Conservation (phyloP, 768 basidiomycete genomes). For the Pleurotus giganteus region DNA sequence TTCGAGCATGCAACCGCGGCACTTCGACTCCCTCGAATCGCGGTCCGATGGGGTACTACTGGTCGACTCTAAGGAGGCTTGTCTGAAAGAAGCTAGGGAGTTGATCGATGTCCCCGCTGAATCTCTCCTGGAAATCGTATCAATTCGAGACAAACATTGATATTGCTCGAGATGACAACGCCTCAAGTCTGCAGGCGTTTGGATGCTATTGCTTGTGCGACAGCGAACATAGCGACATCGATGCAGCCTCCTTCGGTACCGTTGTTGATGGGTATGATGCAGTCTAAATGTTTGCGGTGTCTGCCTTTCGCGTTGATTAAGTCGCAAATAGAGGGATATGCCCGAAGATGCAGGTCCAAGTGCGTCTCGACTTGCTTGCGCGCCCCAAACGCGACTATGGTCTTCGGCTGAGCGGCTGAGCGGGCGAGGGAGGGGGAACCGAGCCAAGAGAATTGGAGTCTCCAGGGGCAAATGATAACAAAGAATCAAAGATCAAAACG, state of each 20-base stretch:
- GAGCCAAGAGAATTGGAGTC: too few relatives aligned
- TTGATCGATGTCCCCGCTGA: slow-evolving; percentile 48
- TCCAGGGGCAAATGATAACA: too few relatives aligned
- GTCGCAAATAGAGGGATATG: too few relatives aligned
- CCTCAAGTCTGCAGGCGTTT: slow-evolving; percentile 73
- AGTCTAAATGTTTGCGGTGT: background rate
- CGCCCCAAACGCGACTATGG: too few relatives aligned
- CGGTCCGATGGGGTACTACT: slow-evolving; percentile 38
- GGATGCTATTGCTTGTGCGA: slow-evolving; percentile 67
- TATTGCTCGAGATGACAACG: slow-evolving; percentile 9
- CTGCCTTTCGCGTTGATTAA: too few relatives aligned
- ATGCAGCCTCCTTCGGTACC: slow-evolving; percentile 46
- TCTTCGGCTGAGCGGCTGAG: too few relatives aligned
- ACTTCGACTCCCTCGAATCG: background rate
- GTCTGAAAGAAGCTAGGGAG: slow-evolving; percentile 79
- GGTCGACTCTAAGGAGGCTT: slow-evolving; percentile 75
- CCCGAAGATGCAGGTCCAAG: too few relatives aligned
- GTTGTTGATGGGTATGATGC: slow-evolving; percentile 45
- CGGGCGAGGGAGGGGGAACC: too few relatives aligned
- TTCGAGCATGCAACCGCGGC: slow-evolving; percentile 36
- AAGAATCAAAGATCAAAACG: too few relatives aligned
- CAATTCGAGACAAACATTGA: slow-evolving; percentile 10
- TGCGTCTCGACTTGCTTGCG: too few relatives aligned
- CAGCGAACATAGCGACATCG: slow-evolving; percentile 59
- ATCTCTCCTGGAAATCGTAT: slow-evolving; percentile 65